Evolutionary conservation across 345 rosid species (phyloP).

Genomic region (Linum trigynum): DNA sequence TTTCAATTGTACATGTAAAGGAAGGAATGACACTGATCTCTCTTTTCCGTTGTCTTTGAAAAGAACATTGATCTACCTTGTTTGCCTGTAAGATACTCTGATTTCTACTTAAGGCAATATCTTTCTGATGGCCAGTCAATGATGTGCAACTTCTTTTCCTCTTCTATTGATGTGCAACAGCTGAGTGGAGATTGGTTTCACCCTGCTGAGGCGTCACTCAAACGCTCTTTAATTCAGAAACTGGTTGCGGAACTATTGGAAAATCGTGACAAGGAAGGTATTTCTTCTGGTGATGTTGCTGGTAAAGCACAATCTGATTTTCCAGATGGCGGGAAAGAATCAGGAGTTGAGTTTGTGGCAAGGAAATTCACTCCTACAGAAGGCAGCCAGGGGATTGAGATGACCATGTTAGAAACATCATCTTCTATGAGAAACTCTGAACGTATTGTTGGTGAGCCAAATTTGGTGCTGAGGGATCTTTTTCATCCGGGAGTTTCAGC

Average conservation of each 20-base stretch:
- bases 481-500: constrained; percentile 58
- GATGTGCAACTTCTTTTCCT: constrained; percentile 7
- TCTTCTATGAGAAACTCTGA: constrained; percentile 43
- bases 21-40: background rate
- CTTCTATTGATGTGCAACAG: constrained; percentile 28
- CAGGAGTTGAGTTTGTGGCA: constrained; percentile 30
- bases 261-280: constrained; percentile 29
- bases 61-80: too few relatives aligned
- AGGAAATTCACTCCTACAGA: constrained; percentile 31
- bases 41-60: background rate
- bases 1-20: background rate
- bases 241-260: constrained; percentile 65
- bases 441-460: constrained; percentile 44
- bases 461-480: constrained; percentile 70
- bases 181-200: constrained; percentile 80
- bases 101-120: background rate
- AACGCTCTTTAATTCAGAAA: constrained; percentile 77
- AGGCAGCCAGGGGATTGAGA: constrained; percentile 58
- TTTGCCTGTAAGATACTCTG: too few relatives aligned
- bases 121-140: constrained; percentile 4
- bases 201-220: constrained; percentile 81
- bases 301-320: constrained; percentile 33
- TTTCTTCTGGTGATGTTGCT: constrained; percentile 16
- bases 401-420: constrained; percentile 53
- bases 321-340: constrained; percentile 32